A percentile compares a stretch with the other conserved stretches of the same genome.
Evolutionary conservation across 2,329 filamentous ascomycete genomes (phyloP).

Genomic region (Pseudogymnoascus sp.): DNA sequence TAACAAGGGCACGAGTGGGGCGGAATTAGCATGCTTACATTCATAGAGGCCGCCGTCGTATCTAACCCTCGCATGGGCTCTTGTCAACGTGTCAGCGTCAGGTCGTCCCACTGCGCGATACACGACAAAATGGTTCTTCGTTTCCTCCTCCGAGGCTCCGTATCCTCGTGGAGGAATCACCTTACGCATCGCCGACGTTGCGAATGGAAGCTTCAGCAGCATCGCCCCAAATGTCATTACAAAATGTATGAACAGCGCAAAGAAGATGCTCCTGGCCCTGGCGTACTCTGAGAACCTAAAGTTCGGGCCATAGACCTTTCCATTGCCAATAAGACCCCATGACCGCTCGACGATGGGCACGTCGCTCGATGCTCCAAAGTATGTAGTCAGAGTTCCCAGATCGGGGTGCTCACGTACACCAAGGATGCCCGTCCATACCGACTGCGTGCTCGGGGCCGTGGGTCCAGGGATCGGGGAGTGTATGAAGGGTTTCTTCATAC

Average conservation of each 20-base stretch:
- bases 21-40: constrained; percentile 37
- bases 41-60: constrained; percentile 56
- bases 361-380: constrained; percentile 42
- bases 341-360: constrained; percentile 48
- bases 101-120: constrained; percentile 57
- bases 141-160: constrained; percentile 43
- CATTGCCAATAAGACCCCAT: constrained; percentile 47
- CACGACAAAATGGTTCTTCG: constrained; percentile 51
- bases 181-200: constrained; percentile 36
- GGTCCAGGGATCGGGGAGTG: constrained; percentile 44
- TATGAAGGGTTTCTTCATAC: constrained; percentile 42
- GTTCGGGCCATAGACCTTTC: constrained; percentile 49
- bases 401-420: constrained; percentile 41
- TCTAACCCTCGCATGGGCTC: constrained; percentile 45
- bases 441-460: constrained; percentile 25
- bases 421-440: constrained; percentile 39
- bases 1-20: neutral
- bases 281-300: constrained; percentile 51
- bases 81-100: constrained; percentile 36
- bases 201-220: constrained; percentile 30
- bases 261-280: constrained; percentile 41
- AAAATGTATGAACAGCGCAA: constrained; percentile 43
- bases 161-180: constrained; percentile 46
- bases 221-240: constrained; percentile 36
- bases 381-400: constrained; percentile 49